Evolutionary conservation across 768 basidiomycete genomes (phyloP).

Genomic region (Phanerochaete sordida): DNA sequence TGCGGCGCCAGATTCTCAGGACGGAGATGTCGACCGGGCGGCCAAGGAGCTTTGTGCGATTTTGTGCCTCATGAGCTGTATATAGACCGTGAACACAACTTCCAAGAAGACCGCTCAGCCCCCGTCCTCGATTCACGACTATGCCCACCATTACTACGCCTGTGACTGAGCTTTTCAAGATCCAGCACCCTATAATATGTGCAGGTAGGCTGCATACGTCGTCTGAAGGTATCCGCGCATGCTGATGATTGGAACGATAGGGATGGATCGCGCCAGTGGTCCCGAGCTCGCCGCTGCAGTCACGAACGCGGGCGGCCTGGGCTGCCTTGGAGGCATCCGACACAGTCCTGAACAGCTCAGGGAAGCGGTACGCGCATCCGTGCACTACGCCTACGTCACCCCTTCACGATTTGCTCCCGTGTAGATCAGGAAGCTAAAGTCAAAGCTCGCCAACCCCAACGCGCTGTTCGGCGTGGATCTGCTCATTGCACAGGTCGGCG

Average conservation of each 20-base stretch:
- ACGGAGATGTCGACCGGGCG: too few species aligned
- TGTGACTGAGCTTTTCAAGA: conserved; percentile 85
- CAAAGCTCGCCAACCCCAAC: not conserved
- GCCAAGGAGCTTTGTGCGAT: too few species aligned
- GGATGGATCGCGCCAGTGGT: conserved; percentile 66
- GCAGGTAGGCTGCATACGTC: conserved; percentile 51
- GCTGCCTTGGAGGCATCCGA: conserved; percentile 88
- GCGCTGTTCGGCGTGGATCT: conserved; percentile 72
- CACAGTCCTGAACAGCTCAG: conserved; percentile 81
- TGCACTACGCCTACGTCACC: not conserved
- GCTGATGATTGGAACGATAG: conserved; percentile 21
- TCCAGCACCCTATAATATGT: conserved; percentile 84
- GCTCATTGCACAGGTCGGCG: conserved; percentile 80
- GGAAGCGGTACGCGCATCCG: conserved; percentile 49
- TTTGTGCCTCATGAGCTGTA: too few species aligned
- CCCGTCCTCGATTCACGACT: not conserved
- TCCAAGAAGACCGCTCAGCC: too few species aligned
- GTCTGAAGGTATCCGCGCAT: not conserved
- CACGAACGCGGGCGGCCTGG: conserved; percentile 89
- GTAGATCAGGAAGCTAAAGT: not conserved
- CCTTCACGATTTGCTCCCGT: not conserved
- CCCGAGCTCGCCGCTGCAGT: conserved; percentile 91
- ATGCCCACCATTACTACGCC: conserved; percentile 76
- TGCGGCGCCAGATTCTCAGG: too few species aligned
- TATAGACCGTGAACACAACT: too few species aligned